Base-by-base conservation (phyloP, 192 early-diverging fungal species). In the Coemansia sp. region DNA sequence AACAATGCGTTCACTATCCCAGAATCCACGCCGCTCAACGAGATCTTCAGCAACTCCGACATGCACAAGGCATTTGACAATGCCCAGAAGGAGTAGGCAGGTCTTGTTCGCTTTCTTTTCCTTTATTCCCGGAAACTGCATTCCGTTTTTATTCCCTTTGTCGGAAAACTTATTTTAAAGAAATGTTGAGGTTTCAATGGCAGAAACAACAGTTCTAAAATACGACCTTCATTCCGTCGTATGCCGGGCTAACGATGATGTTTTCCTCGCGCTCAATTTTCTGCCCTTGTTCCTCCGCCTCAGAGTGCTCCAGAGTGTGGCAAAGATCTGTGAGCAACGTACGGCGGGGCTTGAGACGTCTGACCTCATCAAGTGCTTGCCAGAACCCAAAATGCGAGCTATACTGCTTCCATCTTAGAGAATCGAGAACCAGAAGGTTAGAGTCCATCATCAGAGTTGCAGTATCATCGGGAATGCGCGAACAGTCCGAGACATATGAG, bases 401-500 rank as follows among this genome's bases (percentile, higher is more conserved):
- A 60, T 91, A 88, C 19, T 79, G 59, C 1, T 53, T 68, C 48
- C 87, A 67, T 67, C 74, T 82, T 17, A 95, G 74, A 19, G 88
- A 85, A 70, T 95, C 92, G 28, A 97, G 65, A 47, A 97, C 79
- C 20, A 97, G 58, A 5, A 88, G 65, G 6, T 73, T 64, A 9
- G 69, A 62, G 15, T 65, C 74, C 38, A 59, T 47, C 67, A 85
- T 58, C 84, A 87, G 42, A 67, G 55, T 38, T 84, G 85, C 59
- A 71, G 73, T 85, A 20, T 74, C 75, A 1, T 84, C 80, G 19
- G 91, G 89, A 44, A 97, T 88, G 42, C 48, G 60, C 58, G 83
- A 89, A 38, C 85, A 86, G 72, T 97, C 95, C 1, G 89, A 91
- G 14, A 97, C 79, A 67, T 94, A 97, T 13, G 86, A 81, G 22